Evolutionary conservation across 495 filamentous ascomycete genomes (phyloP), one percentile per base, ranked within the genome.

Genomic region (Daldinia loculata): DNA sequence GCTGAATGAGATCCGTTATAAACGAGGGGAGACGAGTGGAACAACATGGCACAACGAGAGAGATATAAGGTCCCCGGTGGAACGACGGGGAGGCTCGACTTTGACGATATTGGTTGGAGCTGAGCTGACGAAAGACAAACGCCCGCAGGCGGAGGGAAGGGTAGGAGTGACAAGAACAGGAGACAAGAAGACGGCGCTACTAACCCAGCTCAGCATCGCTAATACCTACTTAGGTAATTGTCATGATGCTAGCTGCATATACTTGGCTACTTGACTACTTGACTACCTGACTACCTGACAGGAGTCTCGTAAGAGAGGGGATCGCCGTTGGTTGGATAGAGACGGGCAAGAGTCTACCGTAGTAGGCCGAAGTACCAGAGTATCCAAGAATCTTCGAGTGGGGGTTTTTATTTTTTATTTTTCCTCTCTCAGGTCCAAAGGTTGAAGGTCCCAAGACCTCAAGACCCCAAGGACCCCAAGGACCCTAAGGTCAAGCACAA

Each of bases 21-120:
- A 75, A 74, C 61, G 62, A 74, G 68, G 19, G n/a, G 52, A 64
- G 57, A 52, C 52, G 51, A 77, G 64, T 75, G 74, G 74, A 77
- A 63, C 75, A 74, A 77, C 75, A 74, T 77, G 75, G 75, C 75
- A 74, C 63, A 62, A 75, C 73, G 59, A 73, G 63, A 77, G 64
- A 72, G 70, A 72, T 63, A 72, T 71, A 69, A 62, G 65, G 52
- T 52, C 64, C 64, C 63, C 52, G 66, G 66, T 69, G 73, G 70
- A 67, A 72, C 66, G 56, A 69, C 66, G 63, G 61, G 65, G 57
- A 63, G 66, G 59, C 66, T 70, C 60, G 27, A 70, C 52, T 58
- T 60, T 60, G 62, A 70, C 29, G 52, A 67, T 65, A 70, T 67
- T 70, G 74, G 67, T 61, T 71, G 70, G 60, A 63, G 51, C 67